A percentile compares a stretch with the other conserved stretches of the same genome.
These are phyloP conservation scores for Oidium heveae DNA, from an alignment of 2,329 filamentous ascomycete species.

Conservation along the genomic window DNA sequence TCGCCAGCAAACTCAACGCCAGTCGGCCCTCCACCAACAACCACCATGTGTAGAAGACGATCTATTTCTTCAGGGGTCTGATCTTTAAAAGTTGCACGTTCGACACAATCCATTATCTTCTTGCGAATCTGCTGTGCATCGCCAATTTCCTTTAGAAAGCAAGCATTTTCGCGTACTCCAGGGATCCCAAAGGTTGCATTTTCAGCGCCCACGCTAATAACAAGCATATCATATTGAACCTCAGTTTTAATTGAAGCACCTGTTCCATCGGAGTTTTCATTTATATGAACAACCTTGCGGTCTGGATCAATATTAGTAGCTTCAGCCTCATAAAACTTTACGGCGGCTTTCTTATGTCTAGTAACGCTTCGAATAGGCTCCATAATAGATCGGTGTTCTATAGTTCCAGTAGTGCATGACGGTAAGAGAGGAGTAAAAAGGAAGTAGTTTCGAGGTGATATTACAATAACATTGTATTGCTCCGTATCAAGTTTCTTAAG, in stretches of 20 bases:
- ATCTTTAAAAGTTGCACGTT: slow-evolving; percentile 96
- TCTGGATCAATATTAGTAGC: slow-evolving; percentile 86
- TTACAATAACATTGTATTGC: slow-evolving; percentile 96
- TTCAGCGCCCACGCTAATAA: slow-evolving; percentile 89
- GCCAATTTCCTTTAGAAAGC: slow-evolving; percentile 94
- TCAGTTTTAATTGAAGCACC: slow-evolving; percentile 60
- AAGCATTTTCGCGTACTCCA: slow-evolving; percentile 81
- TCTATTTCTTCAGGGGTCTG: slow-evolving; percentile 71
- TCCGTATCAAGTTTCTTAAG: slow-evolving; percentile 97
- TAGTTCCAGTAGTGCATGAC: slow-evolving; percentile 88
- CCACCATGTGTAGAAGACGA: slow-evolving; percentile 94
- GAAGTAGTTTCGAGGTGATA: slow-evolving; percentile 98
- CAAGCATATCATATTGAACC: slow-evolving; percentile 93
- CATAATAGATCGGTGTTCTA: slow-evolving; percentile 99
- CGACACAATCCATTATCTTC: slow-evolving; percentile 98
- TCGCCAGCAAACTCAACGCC: slow-evolving; percentile 97
- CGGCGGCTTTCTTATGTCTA: slow-evolving; percentile 75
- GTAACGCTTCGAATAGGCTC: slow-evolving; percentile 92
- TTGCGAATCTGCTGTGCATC: slow-evolving; percentile 93
- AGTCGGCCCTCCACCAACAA: slow-evolving; percentile 76
- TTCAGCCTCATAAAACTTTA: slow-evolving; percentile 96
- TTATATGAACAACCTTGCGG: slow-evolving; percentile 67
- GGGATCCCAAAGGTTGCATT: slow-evolving; percentile 97
- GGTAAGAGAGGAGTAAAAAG: slow-evolving; percentile 93
- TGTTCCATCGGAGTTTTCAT: slow-evolving; percentile 82